Evolutionary conservation across 352 stramenopile genomes (phyloP).

Genomic region (Phytopythium chamaehyphon): DNA sequence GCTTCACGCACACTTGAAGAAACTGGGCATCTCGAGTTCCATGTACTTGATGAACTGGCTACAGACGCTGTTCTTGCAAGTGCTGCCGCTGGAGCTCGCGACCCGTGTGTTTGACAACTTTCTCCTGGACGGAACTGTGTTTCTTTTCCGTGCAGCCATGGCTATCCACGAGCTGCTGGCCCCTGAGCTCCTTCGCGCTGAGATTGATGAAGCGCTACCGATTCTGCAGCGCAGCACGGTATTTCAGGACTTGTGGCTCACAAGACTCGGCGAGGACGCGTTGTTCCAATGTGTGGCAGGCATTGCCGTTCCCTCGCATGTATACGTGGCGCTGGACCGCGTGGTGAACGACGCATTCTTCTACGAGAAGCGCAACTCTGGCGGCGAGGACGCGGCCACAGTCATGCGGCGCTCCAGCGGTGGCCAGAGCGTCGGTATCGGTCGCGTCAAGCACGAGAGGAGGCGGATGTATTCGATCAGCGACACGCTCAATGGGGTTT

Average conservation of each 20-base stretch:
- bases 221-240: constrained; percentile 65
- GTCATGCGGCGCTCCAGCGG: constrained; percentile 26
- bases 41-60: constrained; percentile 91
- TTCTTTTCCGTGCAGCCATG: constrained; percentile 79
- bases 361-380: constrained; percentile 55
- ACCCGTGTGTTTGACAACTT: constrained; percentile 82
- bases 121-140: constrained; percentile 77
- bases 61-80: constrained; percentile 83
- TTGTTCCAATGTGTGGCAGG: constrained; percentile 63
- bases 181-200: constrained; percentile 39
- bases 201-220: constrained; percentile 76
- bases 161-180: constrained; percentile 74
- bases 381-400: constrained; percentile 12
- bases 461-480: constrained; percentile 75
- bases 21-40: constrained; percentile 57
- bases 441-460: constrained; percentile 62
- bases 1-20: constrained; percentile 46
- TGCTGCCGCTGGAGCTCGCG: constrained; percentile 73
- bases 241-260: constrained; percentile 58
- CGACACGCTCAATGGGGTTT: constrained; percentile 66
- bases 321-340: constrained; percentile 65
- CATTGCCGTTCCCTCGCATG: constrained; percentile 60
- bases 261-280: constrained; percentile 55
- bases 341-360: constrained; percentile 86
- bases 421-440: constrained; percentile 64